These are phyloP conservation scores for Fusarium gaditjirri DNA, from an alignment of 2,329 filamentous ascomycete species.

Conservation along the genomic window DNA sequence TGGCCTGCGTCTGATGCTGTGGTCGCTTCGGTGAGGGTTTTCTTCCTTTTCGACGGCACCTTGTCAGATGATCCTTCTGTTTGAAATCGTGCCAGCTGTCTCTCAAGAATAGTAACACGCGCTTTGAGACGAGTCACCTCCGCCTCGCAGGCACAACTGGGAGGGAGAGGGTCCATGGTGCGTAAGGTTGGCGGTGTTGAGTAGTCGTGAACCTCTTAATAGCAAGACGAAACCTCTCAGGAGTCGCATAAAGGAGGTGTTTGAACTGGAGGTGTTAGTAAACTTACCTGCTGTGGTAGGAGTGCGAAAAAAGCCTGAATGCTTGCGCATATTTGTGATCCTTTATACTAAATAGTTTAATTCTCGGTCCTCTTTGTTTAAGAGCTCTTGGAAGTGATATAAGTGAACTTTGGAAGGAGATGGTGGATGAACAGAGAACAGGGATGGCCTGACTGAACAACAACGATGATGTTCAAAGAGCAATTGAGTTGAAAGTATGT, in stretches of 20 bases:
- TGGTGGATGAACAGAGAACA: neutral
- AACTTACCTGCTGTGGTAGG: neutral
- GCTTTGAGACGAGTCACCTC: neutral
- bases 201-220: neutral
- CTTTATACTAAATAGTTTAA: rapidly evolving
- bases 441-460: rapidly evolving
- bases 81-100: rapidly evolving
- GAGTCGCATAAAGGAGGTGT: neutral
- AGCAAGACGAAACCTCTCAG: neutral
- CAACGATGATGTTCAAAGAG: rapidly evolving
- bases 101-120: neutral
- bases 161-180: neutral
- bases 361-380: neutral
- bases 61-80: rapidly evolving
- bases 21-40: neutral
- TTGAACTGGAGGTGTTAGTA: neutral
- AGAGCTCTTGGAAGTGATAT: rapidly evolving
- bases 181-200: rapidly evolving
- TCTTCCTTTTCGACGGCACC: neutral
- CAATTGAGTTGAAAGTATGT: no score
- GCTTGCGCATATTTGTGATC: rapidly evolving
- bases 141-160: rapidly evolving
- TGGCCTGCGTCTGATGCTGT: neutral
- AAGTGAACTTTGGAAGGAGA: rapidly evolving
- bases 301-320: no score